A percentile compares a stretch with the other conserved stretches of the same genome.
Evolutionary conservation across 805 yeast genomes (phyloP).

Genomic region (Metschnikowia proteae): DNA sequence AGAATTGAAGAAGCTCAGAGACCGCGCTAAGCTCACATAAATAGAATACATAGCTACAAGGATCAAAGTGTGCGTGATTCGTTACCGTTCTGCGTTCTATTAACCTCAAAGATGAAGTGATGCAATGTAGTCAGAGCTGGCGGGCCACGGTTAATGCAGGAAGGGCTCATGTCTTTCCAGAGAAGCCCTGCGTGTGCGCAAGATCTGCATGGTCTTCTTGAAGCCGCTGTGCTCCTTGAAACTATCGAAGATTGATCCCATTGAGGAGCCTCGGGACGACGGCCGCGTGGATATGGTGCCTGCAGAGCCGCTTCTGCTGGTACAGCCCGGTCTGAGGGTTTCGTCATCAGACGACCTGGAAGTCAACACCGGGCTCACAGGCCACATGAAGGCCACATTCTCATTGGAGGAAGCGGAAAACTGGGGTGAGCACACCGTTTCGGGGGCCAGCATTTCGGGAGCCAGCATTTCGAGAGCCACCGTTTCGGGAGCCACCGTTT

Average conservation of each 20-base stretch:
- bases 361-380: slow-evolving; percentile 1
- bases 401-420: neutral
- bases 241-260: slow-evolving; percentile 30
- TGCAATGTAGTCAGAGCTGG: neutral
- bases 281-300: slow-evolving; percentile 15
- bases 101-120: slow-evolving; percentile 1
- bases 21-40: slow-evolving; percentile 11
- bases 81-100: neutral
- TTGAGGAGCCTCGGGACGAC: slow-evolving; percentile 28
- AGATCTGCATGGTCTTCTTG: slow-evolving; percentile 28
- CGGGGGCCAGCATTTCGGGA: slow-evolving; percentile 11
- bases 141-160: neutral
- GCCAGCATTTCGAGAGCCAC: neutral
- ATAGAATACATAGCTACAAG: neutral
- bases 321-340: neutral
- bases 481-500: neutral
- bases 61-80: neutral
- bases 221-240: slow-evolving; percentile 27
- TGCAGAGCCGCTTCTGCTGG: slow-evolving; percentile 14
- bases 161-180: slow-evolving; percentile 7
- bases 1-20: slow-evolving; percentile 34
- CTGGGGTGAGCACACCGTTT: slow-evolving; percentile 2
- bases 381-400: slow-evolving; percentile 1
- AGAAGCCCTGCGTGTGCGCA: slow-evolving; percentile 29
- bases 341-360: neutral